These are phyloP conservation scores for Sordariomycetes sp. DNA, from an alignment of 2,329 filamentous ascomycete species.

Conservation along the genomic window DNA sequence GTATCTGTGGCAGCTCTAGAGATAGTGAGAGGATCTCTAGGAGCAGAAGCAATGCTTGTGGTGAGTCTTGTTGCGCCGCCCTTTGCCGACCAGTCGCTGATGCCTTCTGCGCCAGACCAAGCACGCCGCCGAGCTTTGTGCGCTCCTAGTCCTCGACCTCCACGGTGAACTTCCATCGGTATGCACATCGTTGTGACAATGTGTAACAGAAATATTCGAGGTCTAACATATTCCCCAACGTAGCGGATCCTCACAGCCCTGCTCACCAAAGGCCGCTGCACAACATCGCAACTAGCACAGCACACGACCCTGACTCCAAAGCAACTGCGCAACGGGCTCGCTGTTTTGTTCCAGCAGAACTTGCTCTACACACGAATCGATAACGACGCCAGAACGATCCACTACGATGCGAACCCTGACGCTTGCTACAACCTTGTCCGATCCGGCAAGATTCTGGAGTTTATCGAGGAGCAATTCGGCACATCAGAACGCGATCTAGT, in stretches of 20 bases:
- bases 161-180: constrained; percentile 91
- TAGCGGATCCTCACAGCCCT: constrained; percentile 81
- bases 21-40: constrained; percentile 72
- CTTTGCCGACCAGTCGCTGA: constrained; percentile 7
- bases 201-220: constrained; percentile 5
- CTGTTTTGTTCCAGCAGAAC: constrained; percentile 81
- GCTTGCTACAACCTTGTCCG: constrained; percentile 77
- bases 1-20: constrained; percentile 65
- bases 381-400: constrained; percentile 51
- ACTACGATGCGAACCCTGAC: constrained; percentile 76
- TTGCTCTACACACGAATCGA: constrained; percentile 63
- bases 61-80: constrained; percentile 29
- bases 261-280: constrained; percentile 68
- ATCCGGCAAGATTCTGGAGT: constrained; percentile 69
- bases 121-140: constrained; percentile 78
- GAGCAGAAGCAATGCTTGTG: constrained; percentile 48
- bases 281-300: constrained; percentile 58
- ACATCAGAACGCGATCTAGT: constrained; percentile 65
- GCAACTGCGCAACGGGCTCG: constrained; percentile 72
- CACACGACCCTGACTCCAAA: constrained; percentile 65
- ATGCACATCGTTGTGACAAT: too few relatives aligned
- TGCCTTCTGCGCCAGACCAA: constrained; percentile 43
- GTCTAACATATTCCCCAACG: neutral
- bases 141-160: constrained; percentile 77
- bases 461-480: constrained; percentile 67